Conservation (phyloP, 768 basidiomycete species). For the Amanita inopinata region DNA sequence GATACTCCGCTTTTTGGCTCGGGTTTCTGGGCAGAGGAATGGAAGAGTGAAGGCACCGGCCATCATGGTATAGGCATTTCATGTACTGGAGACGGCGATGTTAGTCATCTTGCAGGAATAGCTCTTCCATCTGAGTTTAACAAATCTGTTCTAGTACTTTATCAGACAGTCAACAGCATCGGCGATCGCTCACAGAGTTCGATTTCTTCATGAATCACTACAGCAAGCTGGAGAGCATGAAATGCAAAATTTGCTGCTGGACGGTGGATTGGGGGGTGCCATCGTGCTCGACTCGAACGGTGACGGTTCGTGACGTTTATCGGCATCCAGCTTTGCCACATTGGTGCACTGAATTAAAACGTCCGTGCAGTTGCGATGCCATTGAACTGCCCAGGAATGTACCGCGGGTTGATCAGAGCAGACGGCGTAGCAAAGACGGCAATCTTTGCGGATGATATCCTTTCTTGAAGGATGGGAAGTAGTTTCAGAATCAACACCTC, state of each 20-base stretch:
- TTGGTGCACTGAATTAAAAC: not conserved
- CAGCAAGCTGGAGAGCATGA: constrained; percentile 42
- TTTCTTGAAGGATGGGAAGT: constrained; percentile 15
- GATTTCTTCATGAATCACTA: constrained; percentile 47
- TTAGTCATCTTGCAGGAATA: constrained; percentile 23
- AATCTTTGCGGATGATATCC: constrained; percentile 63
- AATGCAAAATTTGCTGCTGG: constrained; percentile 41
- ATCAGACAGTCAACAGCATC: constrained; percentile 61
- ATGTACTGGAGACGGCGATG: constrained; percentile 81
- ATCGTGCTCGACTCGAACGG: constrained; percentile 63
- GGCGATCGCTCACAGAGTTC: constrained; percentile 59
- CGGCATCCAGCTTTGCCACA: not conserved
- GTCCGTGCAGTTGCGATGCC: constrained; percentile 50
- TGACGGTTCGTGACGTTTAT: constrained; percentile 37
- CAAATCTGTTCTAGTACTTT: constrained; percentile 45
- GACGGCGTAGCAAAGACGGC: constrained; percentile 69
- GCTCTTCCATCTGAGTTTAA: constrained; percentile 3
- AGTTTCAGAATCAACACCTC: too few relatives aligned
- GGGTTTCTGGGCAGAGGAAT: constrained; percentile 83
- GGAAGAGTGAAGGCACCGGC: constrained; percentile 32
- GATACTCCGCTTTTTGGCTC: constrained; percentile 73
- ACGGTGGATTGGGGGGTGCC: constrained; percentile 65
- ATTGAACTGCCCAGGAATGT: constrained; percentile 76
- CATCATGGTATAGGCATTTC: constrained; percentile 59
- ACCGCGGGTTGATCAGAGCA: constrained; percentile 60